phyloP scores from a whole-genome alignment of 345 rosid species.

The Salix purpurea region DNA sequence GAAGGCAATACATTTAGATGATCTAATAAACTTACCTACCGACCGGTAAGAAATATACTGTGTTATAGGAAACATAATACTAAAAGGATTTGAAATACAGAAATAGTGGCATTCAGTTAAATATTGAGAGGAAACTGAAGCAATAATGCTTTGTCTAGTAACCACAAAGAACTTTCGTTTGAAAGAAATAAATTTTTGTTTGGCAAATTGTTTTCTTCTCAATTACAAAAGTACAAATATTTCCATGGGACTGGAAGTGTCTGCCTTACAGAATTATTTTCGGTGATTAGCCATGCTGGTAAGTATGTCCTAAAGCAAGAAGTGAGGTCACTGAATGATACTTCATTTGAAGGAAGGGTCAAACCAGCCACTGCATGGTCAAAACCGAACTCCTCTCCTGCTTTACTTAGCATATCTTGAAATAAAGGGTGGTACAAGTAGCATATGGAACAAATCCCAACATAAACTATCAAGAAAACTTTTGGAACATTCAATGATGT shows the following conservation, averaged over 20 bases:
- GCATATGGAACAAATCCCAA: slow-evolving; percentile 36
- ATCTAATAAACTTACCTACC: no score
- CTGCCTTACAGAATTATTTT: background rate
- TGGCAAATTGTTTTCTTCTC: background rate
- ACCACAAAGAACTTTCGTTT: background rate
- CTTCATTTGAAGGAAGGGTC: background rate
- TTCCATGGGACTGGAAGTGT: background rate
- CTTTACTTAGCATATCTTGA: slow-evolving; percentile 15
- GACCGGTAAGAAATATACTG: no score
- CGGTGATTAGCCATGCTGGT: no score
- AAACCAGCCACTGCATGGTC: slow-evolving; percentile 2
- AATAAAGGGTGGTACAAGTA: slow-evolving; percentile 37
- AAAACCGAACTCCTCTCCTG: slow-evolving; percentile 15
- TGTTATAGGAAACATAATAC: no score
- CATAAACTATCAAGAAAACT: slow-evolving; percentile 39
- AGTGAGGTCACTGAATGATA: background rate
- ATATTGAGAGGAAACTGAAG: background rate
- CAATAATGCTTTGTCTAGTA: background rate
- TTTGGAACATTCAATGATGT: slow-evolving; percentile 28
- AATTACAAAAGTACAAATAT: background rate
- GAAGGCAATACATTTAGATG: no score
- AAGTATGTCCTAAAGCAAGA: background rate
- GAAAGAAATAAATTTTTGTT: background rate
- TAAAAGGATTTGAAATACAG: no score
- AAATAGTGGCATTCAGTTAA: no score